Evolutionary conservation across 2,329 filamentous ascomycete species (phyloP), one percentile per base, ranked within the genome.

Genomic region (Penicillium sp.): DNA sequence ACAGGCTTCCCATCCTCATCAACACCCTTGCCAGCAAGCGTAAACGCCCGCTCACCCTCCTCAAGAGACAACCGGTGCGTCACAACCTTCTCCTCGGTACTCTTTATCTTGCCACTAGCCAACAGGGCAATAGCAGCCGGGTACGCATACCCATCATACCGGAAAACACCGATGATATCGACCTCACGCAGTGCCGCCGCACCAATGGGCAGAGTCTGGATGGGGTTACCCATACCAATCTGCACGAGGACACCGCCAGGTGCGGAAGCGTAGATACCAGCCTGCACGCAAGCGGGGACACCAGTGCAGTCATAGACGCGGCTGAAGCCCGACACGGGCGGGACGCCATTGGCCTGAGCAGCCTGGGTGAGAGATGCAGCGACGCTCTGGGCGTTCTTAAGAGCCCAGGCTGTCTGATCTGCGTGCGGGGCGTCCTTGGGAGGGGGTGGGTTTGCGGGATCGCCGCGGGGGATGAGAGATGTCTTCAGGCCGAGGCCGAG

Each of bases 81-180:
- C 28, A 85, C 79, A 68, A 86, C 81, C 64, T 79, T 79, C 65
- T 84, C 80, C 45, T 79, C 78, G 0, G 85, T 81, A 22, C 73
- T 79, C 19, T 79, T 79, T 44, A 86, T 71, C 58, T 80, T 79
- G 5, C 83, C 83, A 54, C 81, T 82, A 2, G 79, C 82, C 65
- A 85, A 73, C 64, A 86, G 72, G 64, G 79, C 80, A 70, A 86
- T 84, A 1, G 84, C 84, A n/a, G 78, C 80, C 0, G 83, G 82
- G 65, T 86, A 86, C 0, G 82, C 83, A 67, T 81, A 78, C 2
- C 73, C 75, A 69, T 84, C 83, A 62, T 86, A 86, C 49, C 84
- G 76, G 73, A 86, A 85, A 7, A 85, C 83, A n/a, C 84, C 84
- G 53, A 86, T 81, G 47, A 86, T 80, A 69, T 86, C 84, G 7